Percentiles rank a stretch among this genome's conserved stretches.
These are phyloP conservation scores for Ophiocordyceps sinensis DNA, from an alignment of 2,329 filamentous ascomycete species.

Conservation along the genomic window DNA sequence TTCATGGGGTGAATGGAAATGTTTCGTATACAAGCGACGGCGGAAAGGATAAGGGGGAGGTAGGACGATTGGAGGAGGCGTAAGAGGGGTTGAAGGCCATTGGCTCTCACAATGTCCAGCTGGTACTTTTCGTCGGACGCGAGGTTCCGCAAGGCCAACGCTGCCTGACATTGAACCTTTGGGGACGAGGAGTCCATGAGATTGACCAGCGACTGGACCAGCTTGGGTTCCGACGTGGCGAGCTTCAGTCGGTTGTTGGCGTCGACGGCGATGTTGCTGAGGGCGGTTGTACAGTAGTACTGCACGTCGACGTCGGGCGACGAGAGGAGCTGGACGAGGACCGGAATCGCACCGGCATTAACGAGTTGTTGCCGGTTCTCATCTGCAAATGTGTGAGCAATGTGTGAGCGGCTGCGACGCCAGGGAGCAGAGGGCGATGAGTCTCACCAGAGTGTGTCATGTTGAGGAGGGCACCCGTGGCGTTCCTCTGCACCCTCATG, in stretches of 20 bases:
- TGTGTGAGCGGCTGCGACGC: background rate
- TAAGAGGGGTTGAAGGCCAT: constrained; percentile 72
- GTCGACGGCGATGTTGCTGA: constrained; percentile 97
- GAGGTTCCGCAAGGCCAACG: constrained; percentile 81
- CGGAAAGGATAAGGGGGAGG: constrained; percentile 86
- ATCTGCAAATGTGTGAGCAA: constrained; percentile 38
- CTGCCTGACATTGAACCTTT: constrained; percentile 96
- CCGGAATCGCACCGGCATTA: constrained; percentile 92
- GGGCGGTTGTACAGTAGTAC: constrained; percentile 96
- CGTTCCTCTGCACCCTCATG: constrained; percentile 96
- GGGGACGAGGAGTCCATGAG: constrained; percentile 95
- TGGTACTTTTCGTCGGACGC: constrained; percentile 98
- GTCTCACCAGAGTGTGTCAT: constrained; percentile 93
- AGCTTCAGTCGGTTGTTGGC: constrained; percentile 80
- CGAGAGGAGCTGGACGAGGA: constrained; percentile 85
- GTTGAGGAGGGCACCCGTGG: constrained; percentile 88
- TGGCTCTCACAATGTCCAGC: constrained; percentile 85
- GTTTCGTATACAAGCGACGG: constrained; percentile 95
- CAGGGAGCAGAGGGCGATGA: background rate
- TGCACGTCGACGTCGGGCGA: constrained; percentile 94
- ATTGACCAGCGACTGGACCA: constrained; percentile 87
- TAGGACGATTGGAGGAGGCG: constrained; percentile 90
- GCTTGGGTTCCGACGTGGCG: constrained; percentile 75
- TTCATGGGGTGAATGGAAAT: constrained; percentile 97
- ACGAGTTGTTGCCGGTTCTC: constrained; percentile 97